Evolutionary conservation across 805 yeast species (phyloP), one percentile per base, ranked within the genome.

Genomic region (Candida germanica): DNA sequence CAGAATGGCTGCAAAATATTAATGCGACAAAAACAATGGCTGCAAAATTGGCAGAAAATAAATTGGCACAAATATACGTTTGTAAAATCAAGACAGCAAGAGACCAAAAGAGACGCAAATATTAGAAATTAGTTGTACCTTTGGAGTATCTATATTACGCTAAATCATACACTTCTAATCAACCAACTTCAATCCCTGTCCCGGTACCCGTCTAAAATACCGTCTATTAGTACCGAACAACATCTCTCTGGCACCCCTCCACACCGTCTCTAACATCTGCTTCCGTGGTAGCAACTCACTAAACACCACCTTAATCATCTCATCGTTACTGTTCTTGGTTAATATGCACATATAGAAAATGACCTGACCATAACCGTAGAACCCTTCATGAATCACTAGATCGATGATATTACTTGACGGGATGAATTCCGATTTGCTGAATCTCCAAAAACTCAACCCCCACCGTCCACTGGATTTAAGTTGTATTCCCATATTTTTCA

Each of bases 321-420:
- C 41, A 10, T 34, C 40, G 30, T 36, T 36, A 18, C 50, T 54
- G 26, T 54, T 49, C 35, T 69, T 69, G 12, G 79, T 71, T 23
- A 83, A 60, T 4, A 83, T 62, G 27, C 81, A 77, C 53, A 85
- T 59, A 50, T 83, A 80, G 53, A 71, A 80, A 2, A 80, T 64
- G 7, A 83, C 87, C 43, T 67, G 70, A 43, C 79, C 80, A 43
- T 78, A 73, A 5, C 82, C 82, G 36, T 68, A 68, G 52, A 86
- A 84, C 0, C 85, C 89, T 55, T 86, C 95, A 51, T 83, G 83
- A 17, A 86, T 79, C 0, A 83, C 74, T 8, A 85, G 55, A 53
- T 84, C 91, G 3, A 74, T 69, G 34, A 85, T 69, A 29, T 65
- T 64, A 30, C 71, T 73, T 25, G 68, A 58, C 0, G 88, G 82